A percentile compares a stretch with the other conserved stretches of the same genome.
These are phyloP conservation scores for Alternaria brassicae DNA, from an alignment of 2,329 filamentous ascomycete genomes.

Conservation along the genomic window DNA sequence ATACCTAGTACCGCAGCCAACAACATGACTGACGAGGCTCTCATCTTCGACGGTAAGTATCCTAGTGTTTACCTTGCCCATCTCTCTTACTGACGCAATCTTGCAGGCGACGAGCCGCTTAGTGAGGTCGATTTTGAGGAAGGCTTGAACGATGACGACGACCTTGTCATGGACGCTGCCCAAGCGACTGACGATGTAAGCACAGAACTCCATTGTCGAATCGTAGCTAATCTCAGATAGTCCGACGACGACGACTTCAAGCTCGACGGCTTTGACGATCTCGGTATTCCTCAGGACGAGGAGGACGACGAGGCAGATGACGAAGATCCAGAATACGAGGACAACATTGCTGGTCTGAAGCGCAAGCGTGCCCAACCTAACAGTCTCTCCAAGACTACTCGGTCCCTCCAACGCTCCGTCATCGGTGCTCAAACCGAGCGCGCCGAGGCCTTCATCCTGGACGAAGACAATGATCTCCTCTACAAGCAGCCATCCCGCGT, in stretches of 20 bases:
- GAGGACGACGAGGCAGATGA: constrained; percentile 14
- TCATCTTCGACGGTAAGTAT: constrained; percentile 27
- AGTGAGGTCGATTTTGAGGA: constrained; percentile 11
- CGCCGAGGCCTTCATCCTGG: constrained; percentile 31
- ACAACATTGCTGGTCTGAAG: constrained; percentile 14
- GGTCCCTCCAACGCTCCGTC: constrained; percentile 17
- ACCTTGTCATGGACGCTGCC: constrained; percentile 10
- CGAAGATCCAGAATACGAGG: constrained; percentile 17
- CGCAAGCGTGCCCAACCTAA: constrained; percentile 26
- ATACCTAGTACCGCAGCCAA: background rate
- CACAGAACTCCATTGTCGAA: background rate
- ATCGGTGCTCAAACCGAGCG: constrained; percentile 19
- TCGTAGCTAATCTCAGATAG: constrained; percentile 12
- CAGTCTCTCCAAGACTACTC: constrained; percentile 5
- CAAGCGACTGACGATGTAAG: constrained; percentile 14
- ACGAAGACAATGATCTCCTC: constrained; percentile 23
- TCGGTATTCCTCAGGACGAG: constrained; percentile 9
- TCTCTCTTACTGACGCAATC: constrained; percentile 4
- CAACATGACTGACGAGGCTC: constrained; percentile 21
- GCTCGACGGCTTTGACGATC: constrained; percentile 26
- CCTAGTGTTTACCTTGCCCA: background rate
- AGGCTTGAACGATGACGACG: constrained; percentile 15
- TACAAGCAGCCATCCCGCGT: constrained; percentile 19
- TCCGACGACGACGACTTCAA: constrained; percentile 24
- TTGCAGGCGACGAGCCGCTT: constrained; percentile 15